Conservation (phyloP, 306 rosid species). For the Malus orientalis region DNA sequence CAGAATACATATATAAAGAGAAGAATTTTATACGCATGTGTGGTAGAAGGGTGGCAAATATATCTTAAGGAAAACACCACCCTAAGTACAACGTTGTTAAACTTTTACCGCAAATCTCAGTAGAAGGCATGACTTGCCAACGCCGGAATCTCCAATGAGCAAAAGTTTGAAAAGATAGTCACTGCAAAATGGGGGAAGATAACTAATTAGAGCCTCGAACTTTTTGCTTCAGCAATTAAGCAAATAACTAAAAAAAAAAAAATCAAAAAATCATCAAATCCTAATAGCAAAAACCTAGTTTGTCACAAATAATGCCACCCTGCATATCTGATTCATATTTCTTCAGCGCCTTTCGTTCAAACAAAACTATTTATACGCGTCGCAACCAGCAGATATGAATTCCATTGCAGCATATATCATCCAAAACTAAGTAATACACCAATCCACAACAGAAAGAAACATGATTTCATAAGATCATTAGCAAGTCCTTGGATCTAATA, state of each 20-base stretch:
- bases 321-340: too few species aligned
- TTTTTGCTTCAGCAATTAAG: background rate
- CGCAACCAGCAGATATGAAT: too few species aligned
- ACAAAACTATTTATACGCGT: too few species aligned
- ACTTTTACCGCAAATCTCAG: constrained; percentile 70
- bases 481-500: too few species aligned
- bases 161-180: constrained; percentile 75
- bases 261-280: background rate
- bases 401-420: too few species aligned
- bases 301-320: too few species aligned
- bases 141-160: constrained; percentile 82
- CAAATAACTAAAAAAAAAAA: background rate
- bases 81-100: background rate
- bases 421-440: too few species aligned
- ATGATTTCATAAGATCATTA: too few species aligned
- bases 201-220: background rate
- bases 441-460: too few species aligned
- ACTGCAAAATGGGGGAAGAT: constrained; percentile 23
- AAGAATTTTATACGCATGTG: background rate
- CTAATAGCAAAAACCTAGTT: background rate
- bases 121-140: constrained; percentile 77
- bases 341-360: too few species aligned
- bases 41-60: background rate
- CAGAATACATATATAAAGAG: background rate
- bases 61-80: background rate